phyloP scores from a whole-genome alignment of 768 basidiomycete species.

The Calvatia gigantea region DNA sequence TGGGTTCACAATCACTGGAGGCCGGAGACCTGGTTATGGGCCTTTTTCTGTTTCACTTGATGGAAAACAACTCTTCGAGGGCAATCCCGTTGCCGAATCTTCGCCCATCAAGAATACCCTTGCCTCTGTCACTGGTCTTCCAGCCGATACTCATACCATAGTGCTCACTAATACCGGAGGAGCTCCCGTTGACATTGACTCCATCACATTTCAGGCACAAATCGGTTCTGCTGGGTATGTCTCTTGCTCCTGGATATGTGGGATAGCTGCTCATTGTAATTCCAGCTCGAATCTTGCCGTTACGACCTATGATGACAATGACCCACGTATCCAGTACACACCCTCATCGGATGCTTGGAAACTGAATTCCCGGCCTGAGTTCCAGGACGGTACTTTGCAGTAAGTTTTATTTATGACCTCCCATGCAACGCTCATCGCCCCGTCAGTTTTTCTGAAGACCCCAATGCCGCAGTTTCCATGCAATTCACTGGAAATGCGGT shows the following conservation, averaged over 20 bases:
- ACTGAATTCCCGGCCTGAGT: conserved; percentile 23
- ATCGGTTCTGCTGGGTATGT: conserved; percentile 36
- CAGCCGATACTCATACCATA: conserved; percentile 44
- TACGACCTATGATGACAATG: conserved; percentile 39
- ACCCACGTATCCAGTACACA: conserved; percentile 33
- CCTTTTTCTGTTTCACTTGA: conserved; percentile 43
- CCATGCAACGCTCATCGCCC: neutral
- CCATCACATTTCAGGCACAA: conserved; percentile 37
- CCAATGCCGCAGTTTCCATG: conserved; percentile 39
- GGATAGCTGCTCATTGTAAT: neutral
- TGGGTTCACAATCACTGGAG: conserved; percentile 51
- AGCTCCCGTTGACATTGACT: conserved; percentile 48
- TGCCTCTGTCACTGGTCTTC: conserved; percentile 37
- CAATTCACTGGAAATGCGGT: conserved; percentile 49
- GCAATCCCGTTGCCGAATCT: conserved; percentile 35
- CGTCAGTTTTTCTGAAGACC: conserved; percentile 35
- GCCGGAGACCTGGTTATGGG: conserved; percentile 42
- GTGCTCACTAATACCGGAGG: conserved; percentile 42
- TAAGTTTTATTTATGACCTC: conserved; percentile 21
- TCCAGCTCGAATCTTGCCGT: conserved; percentile 22
- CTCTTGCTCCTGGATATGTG: neutral
- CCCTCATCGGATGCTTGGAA: conserved; percentile 36
- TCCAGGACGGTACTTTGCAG: conserved; percentile 41
- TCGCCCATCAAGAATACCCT: conserved; percentile 29
- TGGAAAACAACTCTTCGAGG: conserved; percentile 28